phyloP scores from a whole-genome alignment of 345 rosid genomes.

The Murraya koenigii region DNA sequence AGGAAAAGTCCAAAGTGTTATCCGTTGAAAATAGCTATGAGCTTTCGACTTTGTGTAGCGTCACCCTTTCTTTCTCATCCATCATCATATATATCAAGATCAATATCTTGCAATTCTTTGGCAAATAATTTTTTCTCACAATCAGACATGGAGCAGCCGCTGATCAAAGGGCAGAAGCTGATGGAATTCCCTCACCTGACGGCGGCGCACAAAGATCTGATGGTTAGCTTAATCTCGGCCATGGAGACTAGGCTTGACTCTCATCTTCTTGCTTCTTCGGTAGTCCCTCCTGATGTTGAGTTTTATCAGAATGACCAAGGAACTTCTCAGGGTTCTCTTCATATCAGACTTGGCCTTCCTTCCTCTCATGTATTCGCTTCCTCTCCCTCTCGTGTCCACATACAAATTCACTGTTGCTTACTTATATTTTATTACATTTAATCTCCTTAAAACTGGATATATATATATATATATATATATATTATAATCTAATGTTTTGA shows the following conservation, averaged over 20 bases:
- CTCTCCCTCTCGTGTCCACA: background rate
- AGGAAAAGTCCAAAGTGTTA: too few relatives aligned
- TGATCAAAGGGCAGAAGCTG: background rate
- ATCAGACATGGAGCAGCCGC: background rate
- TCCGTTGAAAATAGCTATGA: background rate
- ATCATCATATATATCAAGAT: background rate
- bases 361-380: constrained; percentile 18
- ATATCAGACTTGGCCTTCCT: constrained; percentile 12
- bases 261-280: constrained; percentile 24
- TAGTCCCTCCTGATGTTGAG: constrained; percentile 21
- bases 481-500: too few relatives aligned
- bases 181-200: constrained; percentile 23
- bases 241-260: constrained; percentile 14
- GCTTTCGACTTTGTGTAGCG: background rate
- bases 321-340: constrained; percentile 20
- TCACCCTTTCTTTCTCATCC: background rate
- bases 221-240: constrained; percentile 19
- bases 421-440: too few relatives aligned
- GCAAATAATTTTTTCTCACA: too few relatives aligned
- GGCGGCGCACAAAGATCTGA: constrained; percentile 12
- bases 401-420: too few relatives aligned
- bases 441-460: too few relatives aligned
- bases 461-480: too few relatives aligned
- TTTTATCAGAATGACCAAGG: constrained; percentile 16
- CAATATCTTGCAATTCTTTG: background rate